Conservation (phyloP, 164 flowering plant genomes). For the Saururus chinensis region DNA sequence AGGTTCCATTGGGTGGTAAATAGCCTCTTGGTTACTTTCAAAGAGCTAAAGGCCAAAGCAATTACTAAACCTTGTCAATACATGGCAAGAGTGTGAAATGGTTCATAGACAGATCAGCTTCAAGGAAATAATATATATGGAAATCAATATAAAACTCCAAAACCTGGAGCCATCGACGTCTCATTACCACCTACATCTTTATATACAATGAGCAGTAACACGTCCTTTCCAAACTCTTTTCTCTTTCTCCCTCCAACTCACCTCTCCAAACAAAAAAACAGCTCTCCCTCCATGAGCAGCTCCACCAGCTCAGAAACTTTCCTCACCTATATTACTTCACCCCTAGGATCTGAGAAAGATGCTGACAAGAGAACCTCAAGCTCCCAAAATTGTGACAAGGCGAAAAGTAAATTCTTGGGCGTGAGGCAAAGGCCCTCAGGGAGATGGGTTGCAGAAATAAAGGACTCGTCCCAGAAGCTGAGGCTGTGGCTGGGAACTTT, state of each 20-base stretch:
- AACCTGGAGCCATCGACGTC: neutral
- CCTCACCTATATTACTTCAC: neutral
- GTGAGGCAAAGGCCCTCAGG: constrained; percentile 66
- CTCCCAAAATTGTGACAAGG: neutral
- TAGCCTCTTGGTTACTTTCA: neutral
- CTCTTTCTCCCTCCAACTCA: neutral
- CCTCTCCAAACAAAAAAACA: neutral
- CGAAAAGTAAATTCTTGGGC: constrained; percentile 25
- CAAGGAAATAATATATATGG: neutral
- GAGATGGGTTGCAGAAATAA: constrained; percentile 59
- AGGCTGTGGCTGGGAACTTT: constrained; percentile 58
- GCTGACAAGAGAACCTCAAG: constrained; percentile 1
- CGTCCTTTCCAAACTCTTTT: neutral
- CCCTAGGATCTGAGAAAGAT: neutral
- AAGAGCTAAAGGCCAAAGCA: neutral
- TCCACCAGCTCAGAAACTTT: neutral
- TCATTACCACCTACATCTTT: neutral
- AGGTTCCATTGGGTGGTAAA: too few species aligned
- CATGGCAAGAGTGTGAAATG: neutral
- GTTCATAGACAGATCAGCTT: neutral
- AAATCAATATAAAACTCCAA: neutral
- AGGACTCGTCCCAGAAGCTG: constrained; percentile 41
- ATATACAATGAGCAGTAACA: neutral
- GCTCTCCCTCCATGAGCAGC: neutral
- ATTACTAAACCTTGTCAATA: neutral